A percentile compares a stretch with the other conserved stretches of the same genome.
phyloP scores from a whole-genome alignment of 2,329 filamentous ascomycete species.

The Chaetomium globosum region DNA sequence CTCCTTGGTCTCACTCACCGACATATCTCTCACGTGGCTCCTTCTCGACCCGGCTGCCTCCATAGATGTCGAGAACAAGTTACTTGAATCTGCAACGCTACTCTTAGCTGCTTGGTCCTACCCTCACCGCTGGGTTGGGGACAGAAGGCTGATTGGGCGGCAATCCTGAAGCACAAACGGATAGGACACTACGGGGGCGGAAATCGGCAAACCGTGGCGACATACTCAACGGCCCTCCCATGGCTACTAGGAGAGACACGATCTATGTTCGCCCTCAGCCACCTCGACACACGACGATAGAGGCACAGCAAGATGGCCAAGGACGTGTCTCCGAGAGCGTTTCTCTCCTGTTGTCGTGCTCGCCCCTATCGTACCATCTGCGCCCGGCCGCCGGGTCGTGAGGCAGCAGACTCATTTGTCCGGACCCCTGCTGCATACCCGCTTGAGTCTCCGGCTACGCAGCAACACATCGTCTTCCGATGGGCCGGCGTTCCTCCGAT shows the following conservation, averaged over 20 bases:
- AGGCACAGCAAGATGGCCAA: neutral
- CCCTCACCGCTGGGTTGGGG: slow-evolving; percentile 26
- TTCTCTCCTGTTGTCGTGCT: neutral
- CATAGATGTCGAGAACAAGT: slow-evolving; percentile 18
- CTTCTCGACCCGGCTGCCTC: slow-evolving; percentile 17
- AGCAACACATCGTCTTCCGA: slow-evolving; percentile 28
- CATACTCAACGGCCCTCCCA: slow-evolving; percentile 8
- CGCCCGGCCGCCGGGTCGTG: neutral
- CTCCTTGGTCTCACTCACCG: slow-evolving; percentile 20
- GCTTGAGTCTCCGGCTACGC: slow-evolving; percentile 24
- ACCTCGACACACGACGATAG: neutral
- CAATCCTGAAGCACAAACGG: slow-evolving; percentile 17
- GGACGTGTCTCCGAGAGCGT: neutral
- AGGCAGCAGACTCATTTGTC: slow-evolving; percentile 23
- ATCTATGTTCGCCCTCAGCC: slow-evolving; percentile 4
- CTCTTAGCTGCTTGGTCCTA: slow-evolving; percentile 9
- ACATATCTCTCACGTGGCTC: slow-evolving; percentile 21
- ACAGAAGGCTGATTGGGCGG: slow-evolving; percentile 30
- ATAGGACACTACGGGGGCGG: slow-evolving; percentile 16
- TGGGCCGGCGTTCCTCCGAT: slow-evolving; percentile 26
- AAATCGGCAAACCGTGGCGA: slow-evolving; percentile 21
- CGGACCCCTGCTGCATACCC: slow-evolving; percentile 30
- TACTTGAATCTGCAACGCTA: slow-evolving; percentile 3
- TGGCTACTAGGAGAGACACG: neutral
- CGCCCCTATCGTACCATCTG: slow-evolving; percentile 5